Base-by-base conservation (phyloP, 1,139 yeast species). In the Diutina pseudorugosa region DNA sequence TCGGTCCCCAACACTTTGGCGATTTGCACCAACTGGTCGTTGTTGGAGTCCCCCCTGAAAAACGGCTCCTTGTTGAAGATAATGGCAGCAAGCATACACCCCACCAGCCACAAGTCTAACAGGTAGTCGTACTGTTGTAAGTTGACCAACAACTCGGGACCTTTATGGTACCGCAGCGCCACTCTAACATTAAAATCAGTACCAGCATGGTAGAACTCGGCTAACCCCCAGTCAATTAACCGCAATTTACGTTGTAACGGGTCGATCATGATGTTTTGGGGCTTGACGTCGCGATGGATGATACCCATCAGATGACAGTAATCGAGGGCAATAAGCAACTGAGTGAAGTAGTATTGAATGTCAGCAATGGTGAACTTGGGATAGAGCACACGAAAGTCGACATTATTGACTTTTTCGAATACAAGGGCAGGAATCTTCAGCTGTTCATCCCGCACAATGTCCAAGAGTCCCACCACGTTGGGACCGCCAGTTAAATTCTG, bases 261-360 rank as follows among this genome's bases (percentile, higher is more conserved):
- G 64, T 85, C 93, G 59, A 85, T 85, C 93, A 85, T 85, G 54
- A 85, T 83, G 65, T 85, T 85, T 63, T 85, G 94, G 4, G 94
- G 94, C 66, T 85, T 85, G 50, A 85, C 93, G 64, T 85, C 94
- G 62, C 94, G 71, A 64, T 85, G 94, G 76, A 85, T 83, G 53
- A 85, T 84, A 23, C 94, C 94, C 85, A 83, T 83, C 2, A 89
- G 82, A 67, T 85, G 94, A 51, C 85, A 81, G 65, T 77, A 85
- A 65, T 85, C 88, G 59, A 85, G 71, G 9, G 93, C 94, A 56
- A 77, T 77, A 57, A 85, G 71, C 54, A 85, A 70, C 65, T 84
- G 84, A 53, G 77, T 80, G 72, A 85, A 80, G 63, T 85, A 85
- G 66, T 73, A 83, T 62, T 84, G 83, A 55, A 85, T 78, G 61